Evolutionary conservation across 164 flowering plant species (phyloP).

Genomic region (Vitis amurensis): DNA sequence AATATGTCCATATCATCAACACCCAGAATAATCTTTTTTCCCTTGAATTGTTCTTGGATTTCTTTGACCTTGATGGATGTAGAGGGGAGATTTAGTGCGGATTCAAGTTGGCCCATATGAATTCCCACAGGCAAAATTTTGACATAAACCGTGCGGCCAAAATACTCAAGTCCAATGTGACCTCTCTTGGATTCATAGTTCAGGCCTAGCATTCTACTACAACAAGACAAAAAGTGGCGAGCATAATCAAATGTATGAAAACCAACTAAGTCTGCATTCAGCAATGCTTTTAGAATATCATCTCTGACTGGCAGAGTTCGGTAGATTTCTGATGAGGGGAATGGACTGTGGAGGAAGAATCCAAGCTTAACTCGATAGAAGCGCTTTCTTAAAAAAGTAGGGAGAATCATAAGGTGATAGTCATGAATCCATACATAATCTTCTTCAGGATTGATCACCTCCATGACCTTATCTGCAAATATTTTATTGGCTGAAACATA

Average conservation of each 20-base stretch:
- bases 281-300: conserved; percentile 39
- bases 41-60: conserved; percentile 31
- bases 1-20: conserved; percentile 65
- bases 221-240: conserved; percentile 55
- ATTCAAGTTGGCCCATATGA: conserved; percentile 44
- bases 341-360: conserved; percentile 53
- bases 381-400: conserved; percentile 43
- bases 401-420: conserved; percentile 51
- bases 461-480: conserved; percentile 47
- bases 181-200: conserved; percentile 56
- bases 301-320: conserved; percentile 47
- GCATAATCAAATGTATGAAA: conserved; percentile 60
- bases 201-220: conserved; percentile 55
- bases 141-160: conserved; percentile 45
- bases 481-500: conserved; percentile 50
- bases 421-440: conserved; percentile 56
- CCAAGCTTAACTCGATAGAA: conserved; percentile 39
- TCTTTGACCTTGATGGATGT: conserved; percentile 34
- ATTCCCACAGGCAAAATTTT: conserved; percentile 52
- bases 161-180: conserved; percentile 50
- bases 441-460: conserved; percentile 45
- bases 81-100: conserved; percentile 31
- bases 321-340: conserved; percentile 56
- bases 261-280: conserved; percentile 50
- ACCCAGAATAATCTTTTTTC: conserved; percentile 42